Percentiles rank a stretch among this genome's conserved stretches.
Evolutionary conservation across 2,329 filamentous ascomycete genomes (phyloP).

Genomic region (Cladosporium cucumerinum): DNA sequence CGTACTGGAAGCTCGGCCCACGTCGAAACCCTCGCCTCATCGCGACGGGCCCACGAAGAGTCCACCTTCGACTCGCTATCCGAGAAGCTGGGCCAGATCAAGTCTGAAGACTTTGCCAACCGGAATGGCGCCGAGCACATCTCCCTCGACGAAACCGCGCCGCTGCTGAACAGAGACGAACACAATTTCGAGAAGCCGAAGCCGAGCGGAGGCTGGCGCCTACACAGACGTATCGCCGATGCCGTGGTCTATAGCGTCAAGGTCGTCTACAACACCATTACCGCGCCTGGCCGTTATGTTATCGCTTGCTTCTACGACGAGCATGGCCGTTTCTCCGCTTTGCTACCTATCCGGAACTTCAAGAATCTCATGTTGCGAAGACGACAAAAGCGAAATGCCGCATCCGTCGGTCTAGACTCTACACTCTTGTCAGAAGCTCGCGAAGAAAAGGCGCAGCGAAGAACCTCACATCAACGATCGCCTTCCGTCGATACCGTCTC

Average conservation of each 20-base stretch:
- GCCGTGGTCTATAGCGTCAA: conserved; percentile 72
- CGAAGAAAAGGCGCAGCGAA: conserved; percentile 31
- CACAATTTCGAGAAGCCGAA: conserved; percentile 24
- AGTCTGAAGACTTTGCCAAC: conserved; percentile 20
- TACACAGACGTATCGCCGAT: conserved; percentile 68
- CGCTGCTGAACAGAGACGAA: conserved; percentile 52
- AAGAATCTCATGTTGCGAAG: conserved; percentile 30
- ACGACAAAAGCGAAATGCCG: conserved; percentile 3
- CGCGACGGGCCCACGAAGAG: conserved; percentile 15
- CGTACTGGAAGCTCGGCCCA: conserved; percentile 36
- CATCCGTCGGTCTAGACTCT: conserved; percentile 31
- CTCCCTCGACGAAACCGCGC: conserved; percentile 62
- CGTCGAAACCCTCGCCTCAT: conserved; percentile 16
- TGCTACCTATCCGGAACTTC: conserved; percentile 67
- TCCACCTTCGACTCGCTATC: conserved; percentile 22
- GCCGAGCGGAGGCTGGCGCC: conserved; percentile 36
- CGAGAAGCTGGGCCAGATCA: conserved; percentile 24
- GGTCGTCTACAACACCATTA: conserved; percentile 73
- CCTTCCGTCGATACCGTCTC: conserved; percentile 37
- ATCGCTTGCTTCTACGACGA: conserved; percentile 81
- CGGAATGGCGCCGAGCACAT: conserved; percentile 22
- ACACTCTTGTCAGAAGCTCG: conserved; percentile 32
- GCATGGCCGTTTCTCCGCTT: conserved; percentile 72
- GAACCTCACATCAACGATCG: conserved; percentile 37
- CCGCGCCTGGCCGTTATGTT: conserved; percentile 76